A percentile compares a stretch with the other conserved stretches of the same genome.
Conservation (phyloP, 2,329 filamentous ascomycete genomes). For the Cladobotryum mycophilum region DNA sequence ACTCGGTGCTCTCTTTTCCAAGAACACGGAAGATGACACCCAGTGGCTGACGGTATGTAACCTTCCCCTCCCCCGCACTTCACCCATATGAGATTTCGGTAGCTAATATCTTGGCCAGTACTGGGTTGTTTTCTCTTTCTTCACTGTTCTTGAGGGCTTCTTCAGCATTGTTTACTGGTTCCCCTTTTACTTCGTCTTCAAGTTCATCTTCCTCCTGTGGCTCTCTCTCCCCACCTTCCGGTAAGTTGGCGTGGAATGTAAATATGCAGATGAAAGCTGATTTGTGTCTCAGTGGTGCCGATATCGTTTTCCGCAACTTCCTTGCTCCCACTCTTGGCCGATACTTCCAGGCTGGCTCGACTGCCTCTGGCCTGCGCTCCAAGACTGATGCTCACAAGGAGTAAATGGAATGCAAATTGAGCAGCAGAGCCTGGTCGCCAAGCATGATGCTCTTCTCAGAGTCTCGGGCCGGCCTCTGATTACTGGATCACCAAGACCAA, state of each 20-base stretch:
- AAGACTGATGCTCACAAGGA: conserved; percentile 77
- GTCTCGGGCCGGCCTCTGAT: conserved; percentile 19
- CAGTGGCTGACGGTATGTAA: conserved; percentile 67
- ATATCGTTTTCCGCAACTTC: conserved; percentile 95
- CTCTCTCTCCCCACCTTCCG: conserved; percentile 89
- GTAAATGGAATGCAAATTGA: conserved; percentile 34
- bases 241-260: conserved; percentile 49
- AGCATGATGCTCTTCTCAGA: conserved; percentile 11
- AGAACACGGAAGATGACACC: conserved; percentile 68
- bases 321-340: conserved; percentile 84
- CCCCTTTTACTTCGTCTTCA: conserved; percentile 99
- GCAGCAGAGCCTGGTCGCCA: conserved; percentile 20
- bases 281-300: conserved; percentile 64
- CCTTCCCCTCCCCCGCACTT: background rate
- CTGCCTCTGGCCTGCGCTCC: conserved; percentile 79
- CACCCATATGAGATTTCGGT: conserved; percentile 3
- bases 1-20: conserved; percentile 66
- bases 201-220: conserved; percentile 96
- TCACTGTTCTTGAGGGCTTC: conserved; percentile 77
- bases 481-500: conserved; percentile 13
- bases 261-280: background rate
- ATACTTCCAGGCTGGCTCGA: conserved; percentile 74
- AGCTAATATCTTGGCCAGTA: conserved; percentile 51
- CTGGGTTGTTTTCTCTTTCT: conserved; percentile 80
- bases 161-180: conserved; percentile 88